phyloP scores from a whole-genome alignment of 352 stramenopile species.

The Phytophthora cactorum region DNA sequence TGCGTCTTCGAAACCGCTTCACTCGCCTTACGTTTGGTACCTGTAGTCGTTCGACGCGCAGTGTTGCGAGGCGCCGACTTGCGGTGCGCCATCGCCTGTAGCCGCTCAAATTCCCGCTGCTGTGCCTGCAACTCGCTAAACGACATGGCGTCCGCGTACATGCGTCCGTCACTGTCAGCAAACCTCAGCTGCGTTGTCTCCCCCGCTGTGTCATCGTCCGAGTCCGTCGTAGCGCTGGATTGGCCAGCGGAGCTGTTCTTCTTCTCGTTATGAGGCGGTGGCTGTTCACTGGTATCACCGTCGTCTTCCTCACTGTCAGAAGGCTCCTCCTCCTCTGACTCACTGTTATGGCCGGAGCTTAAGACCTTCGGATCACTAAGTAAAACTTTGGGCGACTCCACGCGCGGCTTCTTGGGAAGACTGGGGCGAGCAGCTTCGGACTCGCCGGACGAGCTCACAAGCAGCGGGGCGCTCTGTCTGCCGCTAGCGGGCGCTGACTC shows the following conservation, averaged over 20 bases:
- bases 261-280: constrained; percentile 7
- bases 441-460: constrained; percentile 29
- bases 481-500: constrained; percentile 11
- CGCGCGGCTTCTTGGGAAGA: constrained; percentile 23
- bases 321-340: constrained; percentile 7
- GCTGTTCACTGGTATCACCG: constrained; percentile 4
- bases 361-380: constrained; percentile 8
- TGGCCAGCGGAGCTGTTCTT: constrained; percentile 2
- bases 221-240: constrained; percentile 12
- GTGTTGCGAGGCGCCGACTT: constrained; percentile 21
- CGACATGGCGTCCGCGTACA: constrained; percentile 51
- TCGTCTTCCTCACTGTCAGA: constrained; percentile 9
- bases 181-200: constrained; percentile 21
- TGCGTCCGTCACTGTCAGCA: constrained; percentile 22
- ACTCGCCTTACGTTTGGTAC: constrained; percentile 36
- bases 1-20: neutral
- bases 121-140: constrained; percentile 74
- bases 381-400: constrained; percentile 10
- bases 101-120: constrained; percentile 48
- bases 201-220: constrained; percentile 19
- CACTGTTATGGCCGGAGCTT: constrained; percentile 7
- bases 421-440: constrained; percentile 19
- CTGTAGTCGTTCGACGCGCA: constrained; percentile 5
- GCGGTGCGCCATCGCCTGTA: constrained; percentile 35
- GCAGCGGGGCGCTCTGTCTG: constrained; percentile 11